Evolutionary conservation across 2,329 filamentous ascomycete genomes (phyloP).

Genomic region (Xylaria sp.): DNA sequence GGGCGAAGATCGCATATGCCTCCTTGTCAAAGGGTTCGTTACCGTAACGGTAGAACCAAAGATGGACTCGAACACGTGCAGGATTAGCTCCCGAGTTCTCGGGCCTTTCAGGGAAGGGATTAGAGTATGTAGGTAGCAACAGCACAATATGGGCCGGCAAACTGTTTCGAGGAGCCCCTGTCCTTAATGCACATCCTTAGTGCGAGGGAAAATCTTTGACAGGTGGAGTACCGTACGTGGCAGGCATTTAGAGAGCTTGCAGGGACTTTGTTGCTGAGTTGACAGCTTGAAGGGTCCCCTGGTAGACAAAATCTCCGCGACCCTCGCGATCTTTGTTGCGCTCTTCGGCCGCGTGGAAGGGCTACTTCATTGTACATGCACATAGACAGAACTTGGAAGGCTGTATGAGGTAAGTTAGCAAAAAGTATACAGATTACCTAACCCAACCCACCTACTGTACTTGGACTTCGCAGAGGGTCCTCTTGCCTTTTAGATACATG

Average conservation of each 20-base stretch:
- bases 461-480: background rate
- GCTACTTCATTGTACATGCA: background rate
- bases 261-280: slow-evolving; percentile 18
- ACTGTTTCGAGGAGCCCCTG: slow-evolving; percentile 32
- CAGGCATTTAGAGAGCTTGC: slow-evolving; percentile 40
- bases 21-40: background rate
- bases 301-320: slow-evolving; percentile 16
- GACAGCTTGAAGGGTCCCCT: slow-evolving; percentile 1
- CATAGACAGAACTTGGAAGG: background rate
- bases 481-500: slow-evolving; percentile 24
- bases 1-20: slow-evolving; percentile 10
- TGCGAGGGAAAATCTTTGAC: slow-evolving; percentile 29
- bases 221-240: slow-evolving; percentile 33
- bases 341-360: background rate
- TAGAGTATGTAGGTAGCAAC: slow-evolving; percentile 1
- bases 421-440: slow-evolving; percentile 3
- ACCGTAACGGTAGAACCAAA: slow-evolving; percentile 12
- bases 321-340: background rate
- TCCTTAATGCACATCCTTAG: slow-evolving; percentile 40
- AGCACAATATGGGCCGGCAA: slow-evolving; percentile 27
- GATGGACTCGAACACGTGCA: slow-evolving; percentile 8
- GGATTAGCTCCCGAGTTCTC: slow-evolving; percentile 26
- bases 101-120: slow-evolving; percentile 9
- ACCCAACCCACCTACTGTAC: background rate
- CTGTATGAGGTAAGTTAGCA: background rate